Conservation (phyloP, 2,329 filamentous ascomycete species). For the Clonostachys rhizophaga region DNA sequence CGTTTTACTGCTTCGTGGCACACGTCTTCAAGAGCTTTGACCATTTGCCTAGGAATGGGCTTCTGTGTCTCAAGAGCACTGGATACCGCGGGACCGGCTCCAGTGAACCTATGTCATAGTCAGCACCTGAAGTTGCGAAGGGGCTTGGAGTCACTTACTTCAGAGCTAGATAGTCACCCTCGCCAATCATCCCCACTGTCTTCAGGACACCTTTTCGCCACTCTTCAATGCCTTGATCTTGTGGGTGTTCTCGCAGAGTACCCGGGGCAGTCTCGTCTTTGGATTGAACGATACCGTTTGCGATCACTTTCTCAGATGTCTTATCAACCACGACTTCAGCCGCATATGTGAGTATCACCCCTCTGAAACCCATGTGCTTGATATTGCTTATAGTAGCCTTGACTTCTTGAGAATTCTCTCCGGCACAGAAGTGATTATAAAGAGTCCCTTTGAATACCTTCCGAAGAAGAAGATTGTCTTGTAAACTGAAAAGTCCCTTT, state of each 20-base stretch:
- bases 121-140: not conserved
- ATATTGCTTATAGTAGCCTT: conserved; percentile 32
- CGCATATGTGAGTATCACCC: conserved; percentile 52
- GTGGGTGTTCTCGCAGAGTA: conserved; percentile 20
- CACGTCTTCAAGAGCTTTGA: conserved; percentile 33
- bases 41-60: conserved; percentile 32
- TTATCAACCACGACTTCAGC: conserved; percentile 33
- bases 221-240: conserved; percentile 22
- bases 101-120: conserved; percentile 25
- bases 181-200: conserved; percentile 20
- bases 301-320: conserved; percentile 13
- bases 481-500: conserved; percentile 33
- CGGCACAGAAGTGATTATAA: conserved; percentile 52
- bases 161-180: conserved; percentile 27
- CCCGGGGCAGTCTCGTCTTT: conserved; percentile 21
- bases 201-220: conserved; percentile 24
- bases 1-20: conserved; percentile 27
- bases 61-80: conserved; percentile 24
- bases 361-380: conserved; percentile 43
- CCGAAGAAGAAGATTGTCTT: conserved; percentile 42
- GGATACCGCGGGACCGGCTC: conserved; percentile 31
- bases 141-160: conserved; percentile 19
- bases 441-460: conserved; percentile 44
- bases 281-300: conserved; percentile 22
- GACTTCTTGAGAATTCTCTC: conserved; percentile 41